Evolutionary conservation across 495 filamentous ascomycete species (phyloP).

Genomic region (Cenococcum geophilum): DNA sequence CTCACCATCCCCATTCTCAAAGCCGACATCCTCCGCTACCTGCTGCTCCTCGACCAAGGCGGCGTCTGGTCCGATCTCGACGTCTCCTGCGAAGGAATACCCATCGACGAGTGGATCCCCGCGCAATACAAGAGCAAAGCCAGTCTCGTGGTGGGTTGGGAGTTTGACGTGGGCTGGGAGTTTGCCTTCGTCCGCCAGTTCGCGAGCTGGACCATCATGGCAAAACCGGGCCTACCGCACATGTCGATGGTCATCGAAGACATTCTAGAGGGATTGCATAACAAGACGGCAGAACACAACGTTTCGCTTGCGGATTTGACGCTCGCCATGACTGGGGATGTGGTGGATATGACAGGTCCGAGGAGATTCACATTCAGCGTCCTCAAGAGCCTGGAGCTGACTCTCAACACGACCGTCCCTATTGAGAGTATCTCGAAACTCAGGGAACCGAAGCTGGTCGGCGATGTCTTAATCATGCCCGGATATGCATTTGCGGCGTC

Average conservation of each 20-base stretch:
- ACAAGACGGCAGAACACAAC: slow-evolving; percentile 1
- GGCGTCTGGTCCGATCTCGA: slow-evolving; percentile 56
- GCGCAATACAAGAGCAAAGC: slow-evolving; percentile 40
- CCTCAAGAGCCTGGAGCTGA: slow-evolving; percentile 34
- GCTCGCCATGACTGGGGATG: slow-evolving; percentile 27
- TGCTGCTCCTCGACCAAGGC: slow-evolving; percentile 53
- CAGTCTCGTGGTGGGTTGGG: slow-evolving; percentile 37
- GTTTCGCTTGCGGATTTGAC: slow-evolving; percentile 4
- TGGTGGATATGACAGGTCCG: slow-evolving; percentile 42
- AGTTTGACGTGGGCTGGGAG: slow-evolving; percentile 35
- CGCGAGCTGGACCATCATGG: slow-evolving; percentile 42
- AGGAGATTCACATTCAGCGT: slow-evolving; percentile 40
- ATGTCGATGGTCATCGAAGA: slow-evolving; percentile 13
- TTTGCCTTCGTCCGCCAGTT: slow-evolving; percentile 40
- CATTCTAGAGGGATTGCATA: slow-evolving; percentile 1
- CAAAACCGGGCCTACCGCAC: slow-evolving; percentile 32
- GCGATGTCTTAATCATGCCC: slow-evolving; percentile 42
- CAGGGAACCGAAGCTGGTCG: slow-evolving; percentile 37
- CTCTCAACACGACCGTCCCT: slow-evolving; percentile 28
- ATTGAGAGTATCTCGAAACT: slow-evolving; percentile 33
- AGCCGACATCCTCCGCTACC: slow-evolving; percentile 54
- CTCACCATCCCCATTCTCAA: slow-evolving; percentile 46
- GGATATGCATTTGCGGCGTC: slow-evolving; percentile 40
- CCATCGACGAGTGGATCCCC: slow-evolving; percentile 49
- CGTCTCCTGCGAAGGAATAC: slow-evolving; percentile 46